Base-by-base conservation (phyloP, 352 stramenopile genomes). In the Plasmopara muralis region DNA sequence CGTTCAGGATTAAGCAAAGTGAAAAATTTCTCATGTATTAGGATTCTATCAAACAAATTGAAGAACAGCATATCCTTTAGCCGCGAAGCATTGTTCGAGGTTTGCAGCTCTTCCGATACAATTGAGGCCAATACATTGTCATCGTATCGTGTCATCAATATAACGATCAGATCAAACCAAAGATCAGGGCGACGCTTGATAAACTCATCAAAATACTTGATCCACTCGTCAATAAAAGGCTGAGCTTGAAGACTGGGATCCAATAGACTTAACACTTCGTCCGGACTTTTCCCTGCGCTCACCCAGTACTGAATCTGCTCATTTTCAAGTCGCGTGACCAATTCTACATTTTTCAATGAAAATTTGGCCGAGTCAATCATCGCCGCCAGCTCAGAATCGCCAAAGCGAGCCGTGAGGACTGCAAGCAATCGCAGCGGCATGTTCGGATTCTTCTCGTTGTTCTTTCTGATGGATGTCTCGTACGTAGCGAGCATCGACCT, bases 281-380 rank as follows among this genome's bases (percentile, higher is more conserved):
- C 49, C 16, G 49, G 35, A 35, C 7, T 44, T 30, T 53, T 57
- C 15, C 13, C 37, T 6, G 13, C 5, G 5, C 1, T 6, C 6
- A 33, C 9, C 44, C 53, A 60, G 28, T 40, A 13, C 20, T 42
- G 7, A 2, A 60, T 43, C 31, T 60, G 53, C 29, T 60, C 15
- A 5, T 15, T 46, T 9, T 52, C 33, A 5, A 58, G 9, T 41
- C 53, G 31, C n/a, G 45, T 31, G 0, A 37, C 55, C 5, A 54
- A 13, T 1, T n/a, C 29, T 12, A 18, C 14, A 6, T 39, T 60
- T 2, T 39, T 40, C 0, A 30, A n/a, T 13, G 25, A 8, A 30
- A 33, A 53, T 14, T 58, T 53, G 5, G 55, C 49, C 9, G 49
- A 43, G 16, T 57, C 47, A 6, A 62, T 41, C 34, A 57, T 53